A percentile compares a stretch with the other conserved stretches of the same genome.
These are phyloP conservation scores for Cenococcum geophilum DNA, from an alignment of 495 filamentous ascomycete species.

Conservation along the genomic window DNA sequence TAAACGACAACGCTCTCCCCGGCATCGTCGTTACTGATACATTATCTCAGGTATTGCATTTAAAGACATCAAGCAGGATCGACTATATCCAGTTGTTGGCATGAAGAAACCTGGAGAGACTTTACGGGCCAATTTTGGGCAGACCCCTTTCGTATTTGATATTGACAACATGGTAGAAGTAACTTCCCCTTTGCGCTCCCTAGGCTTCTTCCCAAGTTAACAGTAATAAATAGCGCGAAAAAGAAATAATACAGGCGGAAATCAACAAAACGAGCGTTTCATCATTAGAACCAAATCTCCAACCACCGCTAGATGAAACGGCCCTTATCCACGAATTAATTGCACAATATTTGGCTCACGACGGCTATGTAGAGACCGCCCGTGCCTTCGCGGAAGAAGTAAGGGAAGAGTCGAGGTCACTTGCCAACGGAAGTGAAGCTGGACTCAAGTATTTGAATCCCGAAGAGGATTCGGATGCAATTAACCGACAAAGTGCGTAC, in stretches of 20 bases:
- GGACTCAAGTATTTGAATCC: conserved; percentile 59
- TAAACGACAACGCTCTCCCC: background rate
- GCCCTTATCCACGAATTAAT: conserved; percentile 65
- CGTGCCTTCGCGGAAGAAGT: conserved; percentile 83
- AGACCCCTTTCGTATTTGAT: conserved; percentile 81
- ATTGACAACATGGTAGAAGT: conserved; percentile 86
- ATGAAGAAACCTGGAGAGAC: conserved; percentile 86
- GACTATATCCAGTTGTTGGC: conserved; percentile 82
- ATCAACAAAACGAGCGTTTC: conserved; percentile 49
- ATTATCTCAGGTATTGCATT: conserved; percentile 65
- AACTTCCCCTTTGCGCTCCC: conserved; percentile 28
- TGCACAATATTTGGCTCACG: conserved; percentile 85
- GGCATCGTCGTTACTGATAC: conserved; percentile 29
- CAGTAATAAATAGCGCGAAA: conserved; percentile 52
- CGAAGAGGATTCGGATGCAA: conserved; percentile 81
- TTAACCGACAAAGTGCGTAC: conserved; percentile 73
- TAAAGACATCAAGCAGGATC: conserved; percentile 61
- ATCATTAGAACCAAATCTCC: conserved; percentile 19
- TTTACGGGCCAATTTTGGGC: conserved; percentile 85
- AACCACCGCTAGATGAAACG: conserved; percentile 41
- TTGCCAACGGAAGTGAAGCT: conserved; percentile 49
- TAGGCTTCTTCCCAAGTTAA: conserved; percentile 2
- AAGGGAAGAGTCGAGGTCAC: conserved; percentile 58
- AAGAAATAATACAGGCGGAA: conserved; percentile 50
- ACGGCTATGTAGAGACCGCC: conserved; percentile 94